These are phyloP conservation scores for Phalaenopsis equestris DNA, from an alignment of 106 monocot species.

Conservation along the genomic window DNA sequence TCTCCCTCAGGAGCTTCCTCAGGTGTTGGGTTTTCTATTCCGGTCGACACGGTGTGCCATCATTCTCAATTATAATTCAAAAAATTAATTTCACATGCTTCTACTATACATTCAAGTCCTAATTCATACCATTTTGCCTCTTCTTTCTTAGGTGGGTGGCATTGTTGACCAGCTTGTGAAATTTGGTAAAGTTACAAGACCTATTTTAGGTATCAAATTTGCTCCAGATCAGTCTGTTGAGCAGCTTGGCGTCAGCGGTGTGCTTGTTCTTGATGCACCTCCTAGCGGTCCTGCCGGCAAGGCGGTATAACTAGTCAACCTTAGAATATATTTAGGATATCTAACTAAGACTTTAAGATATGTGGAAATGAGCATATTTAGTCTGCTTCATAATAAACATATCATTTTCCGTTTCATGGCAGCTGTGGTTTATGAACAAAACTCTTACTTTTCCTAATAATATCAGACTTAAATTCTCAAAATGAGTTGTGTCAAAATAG, in stretches of 20 bases:
- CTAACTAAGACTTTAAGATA: not conserved
- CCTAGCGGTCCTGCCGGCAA: conserved; percentile 90
- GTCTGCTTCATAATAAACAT: not conserved
- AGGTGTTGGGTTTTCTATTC: conserved; percentile 97
- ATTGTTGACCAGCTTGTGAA: conserved; percentile 95
- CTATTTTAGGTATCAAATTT: conserved; percentile 95
- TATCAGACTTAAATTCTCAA: not conserved
- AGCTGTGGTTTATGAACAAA: not conserved
- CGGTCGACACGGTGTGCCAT: conserved; percentile 84
- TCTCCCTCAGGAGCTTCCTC: conserved; percentile 98
- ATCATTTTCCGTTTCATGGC: not conserved
- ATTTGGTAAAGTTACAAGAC: conserved; percentile 93
- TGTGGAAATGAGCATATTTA: not conserved
- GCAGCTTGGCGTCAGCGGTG: conserved; percentile 93
- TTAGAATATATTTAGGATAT: not conserved
- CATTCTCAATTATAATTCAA: not conserved
- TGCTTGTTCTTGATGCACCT: conserved; percentile 97
- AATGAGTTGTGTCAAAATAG: too few relatives aligned
- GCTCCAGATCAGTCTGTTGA: conserved; percentile 99
- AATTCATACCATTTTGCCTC: not conserved
- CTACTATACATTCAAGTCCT: not conserved
- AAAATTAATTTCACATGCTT: not conserved
- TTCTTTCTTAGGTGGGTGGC: conserved; percentile 54
- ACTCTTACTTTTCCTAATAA: not conserved
- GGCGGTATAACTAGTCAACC: conserved; percentile 47